A percentile compares a stretch with the other conserved stretches of the same genome.
Conservation (phyloP, 179 eudicot genomes). For the Silene vulgaris region DNA sequence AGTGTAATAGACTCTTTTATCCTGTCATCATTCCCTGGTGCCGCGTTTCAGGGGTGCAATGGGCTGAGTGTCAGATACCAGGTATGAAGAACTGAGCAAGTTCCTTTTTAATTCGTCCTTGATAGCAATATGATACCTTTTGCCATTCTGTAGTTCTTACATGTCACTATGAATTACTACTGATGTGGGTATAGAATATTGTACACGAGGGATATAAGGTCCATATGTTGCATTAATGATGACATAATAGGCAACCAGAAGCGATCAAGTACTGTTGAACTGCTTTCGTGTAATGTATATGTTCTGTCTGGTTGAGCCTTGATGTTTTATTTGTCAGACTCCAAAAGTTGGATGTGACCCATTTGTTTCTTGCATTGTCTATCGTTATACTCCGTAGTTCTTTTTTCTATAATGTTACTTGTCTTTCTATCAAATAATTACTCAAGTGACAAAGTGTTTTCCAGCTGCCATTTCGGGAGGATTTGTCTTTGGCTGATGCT, state of each 20-base stretch:
- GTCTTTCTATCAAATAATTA: neutral
- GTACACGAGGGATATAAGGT: neutral
- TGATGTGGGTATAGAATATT: neutral
- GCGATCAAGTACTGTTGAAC: neutral
- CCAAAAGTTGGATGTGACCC: neutral
- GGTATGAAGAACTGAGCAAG: constrained; percentile 35
- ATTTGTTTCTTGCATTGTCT: neutral
- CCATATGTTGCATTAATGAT: neutral
- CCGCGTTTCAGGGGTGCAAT: constrained; percentile 73
- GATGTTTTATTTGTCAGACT: neutral
- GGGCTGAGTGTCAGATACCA: constrained; percentile 83
- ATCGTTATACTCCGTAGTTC: neutral
- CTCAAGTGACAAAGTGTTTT: constrained; percentile 14
- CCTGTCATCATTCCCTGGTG: constrained; percentile 76
- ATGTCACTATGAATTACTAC: neutral
- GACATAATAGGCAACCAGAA: neutral
- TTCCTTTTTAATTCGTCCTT: neutral
- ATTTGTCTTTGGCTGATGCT: constrained; percentile 79
- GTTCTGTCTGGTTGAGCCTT: constrained; percentile 4
- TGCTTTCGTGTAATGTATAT: neutral
- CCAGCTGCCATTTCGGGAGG: constrained; percentile 71
- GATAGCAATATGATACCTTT: neutral
- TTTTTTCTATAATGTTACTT: neutral
- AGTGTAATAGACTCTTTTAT: constrained; percentile 59
- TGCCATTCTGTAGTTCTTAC: neutral